phyloP scores from a whole-genome alignment of 495 filamentous ascomycete species.

The Penicillium bialowiezense region DNA sequence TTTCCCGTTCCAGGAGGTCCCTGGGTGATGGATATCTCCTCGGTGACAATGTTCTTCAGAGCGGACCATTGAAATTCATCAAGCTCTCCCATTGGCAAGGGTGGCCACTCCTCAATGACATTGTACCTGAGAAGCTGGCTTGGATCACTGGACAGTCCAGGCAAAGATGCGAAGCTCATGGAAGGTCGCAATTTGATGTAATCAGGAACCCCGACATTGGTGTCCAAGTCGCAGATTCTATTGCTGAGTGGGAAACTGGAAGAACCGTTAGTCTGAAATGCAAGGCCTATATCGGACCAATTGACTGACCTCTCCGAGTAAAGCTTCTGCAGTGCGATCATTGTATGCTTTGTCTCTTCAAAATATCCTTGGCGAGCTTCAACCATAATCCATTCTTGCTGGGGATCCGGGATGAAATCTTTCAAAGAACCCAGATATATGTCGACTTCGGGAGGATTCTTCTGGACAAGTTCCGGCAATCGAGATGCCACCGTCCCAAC shows the following conservation, averaged over 20 bases:
- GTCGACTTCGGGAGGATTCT: slow-evolving; percentile 70
- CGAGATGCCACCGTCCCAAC: slow-evolving; percentile 73
- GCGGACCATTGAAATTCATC: slow-evolving; percentile 70
- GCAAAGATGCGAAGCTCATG: slow-evolving; percentile 44
- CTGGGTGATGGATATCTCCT: slow-evolving; percentile 75
- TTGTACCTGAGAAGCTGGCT: slow-evolving; percentile 22
- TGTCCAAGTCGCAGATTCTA: slow-evolving; percentile 55
- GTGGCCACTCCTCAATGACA: slow-evolving; percentile 52
- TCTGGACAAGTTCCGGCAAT: slow-evolving; percentile 56
- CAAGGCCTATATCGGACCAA: slow-evolving; percentile 6
- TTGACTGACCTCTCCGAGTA: slow-evolving; percentile 53
- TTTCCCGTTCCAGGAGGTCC: slow-evolving; percentile 93
- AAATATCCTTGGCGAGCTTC: slow-evolving; percentile 70
- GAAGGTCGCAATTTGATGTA: slow-evolving; percentile 48
- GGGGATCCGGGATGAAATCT: slow-evolving; percentile 66
- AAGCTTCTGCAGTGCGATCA: slow-evolving; percentile 73
- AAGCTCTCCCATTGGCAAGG: slow-evolving; percentile 45
- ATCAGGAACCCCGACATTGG: slow-evolving; percentile 41
- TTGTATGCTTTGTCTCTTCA: slow-evolving; percentile 68
- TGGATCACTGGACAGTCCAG: slow-evolving; percentile 15
- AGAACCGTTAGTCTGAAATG: slow-evolving; percentile 5
- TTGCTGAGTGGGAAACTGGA: slow-evolving; percentile 58
- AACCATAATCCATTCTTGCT: slow-evolving; percentile 72
- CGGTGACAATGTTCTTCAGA: slow-evolving; percentile 67
- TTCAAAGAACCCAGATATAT: slow-evolving; percentile 63